A percentile compares a stretch with the other conserved stretches of the same genome.
Conservation (phyloP, 495 filamentous ascomycete genomes). For the Cudoniella acicularis region DNA sequence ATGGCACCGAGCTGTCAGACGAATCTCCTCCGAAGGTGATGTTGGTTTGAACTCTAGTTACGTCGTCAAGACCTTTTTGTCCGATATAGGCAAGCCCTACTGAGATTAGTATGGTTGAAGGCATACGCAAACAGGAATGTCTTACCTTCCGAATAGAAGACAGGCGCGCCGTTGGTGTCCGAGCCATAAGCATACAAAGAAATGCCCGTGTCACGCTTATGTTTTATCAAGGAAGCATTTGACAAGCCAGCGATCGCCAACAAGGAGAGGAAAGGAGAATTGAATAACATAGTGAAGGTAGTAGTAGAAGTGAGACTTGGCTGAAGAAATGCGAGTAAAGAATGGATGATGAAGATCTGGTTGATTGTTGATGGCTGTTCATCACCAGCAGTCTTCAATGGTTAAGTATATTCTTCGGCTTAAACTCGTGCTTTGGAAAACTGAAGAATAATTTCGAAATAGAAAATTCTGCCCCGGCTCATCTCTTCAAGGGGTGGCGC, state of each 20-base stretch:
- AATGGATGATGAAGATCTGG: not conserved
- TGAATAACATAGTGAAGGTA: slow-evolving; percentile 19
- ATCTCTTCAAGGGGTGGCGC: not conserved
- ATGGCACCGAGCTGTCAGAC: slow-evolving; percentile 3
- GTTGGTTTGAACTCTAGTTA: slow-evolving; percentile 1
- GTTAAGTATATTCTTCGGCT: slow-evolving; percentile 2
- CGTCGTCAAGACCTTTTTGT: not conserved
- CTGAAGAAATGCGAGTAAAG: not conserved
- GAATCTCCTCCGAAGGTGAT: slow-evolving; percentile 9
- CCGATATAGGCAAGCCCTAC: slow-evolving; percentile 20
- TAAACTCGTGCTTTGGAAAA: slow-evolving; percentile 1
- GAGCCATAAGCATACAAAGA: slow-evolving; percentile 14
- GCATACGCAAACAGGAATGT: not conserved
- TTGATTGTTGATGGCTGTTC: not conserved
- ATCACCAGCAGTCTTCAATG: not conserved
- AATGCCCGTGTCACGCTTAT: slow-evolving; percentile 7
- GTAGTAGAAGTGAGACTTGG: not conserved
- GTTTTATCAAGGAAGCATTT: not conserved
- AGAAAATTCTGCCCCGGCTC: not conserved
- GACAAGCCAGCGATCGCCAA: slow-evolving; percentile 4
- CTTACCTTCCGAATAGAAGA: slow-evolving; percentile 18
- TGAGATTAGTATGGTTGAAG: not conserved
- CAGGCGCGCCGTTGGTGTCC: slow-evolving; percentile 8
- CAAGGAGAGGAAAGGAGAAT: not conserved
- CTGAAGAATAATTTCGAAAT: not conserved